phyloP scores from a whole-genome alignment of 148 eudicot species.

The Persicaria tinctoria region DNA sequence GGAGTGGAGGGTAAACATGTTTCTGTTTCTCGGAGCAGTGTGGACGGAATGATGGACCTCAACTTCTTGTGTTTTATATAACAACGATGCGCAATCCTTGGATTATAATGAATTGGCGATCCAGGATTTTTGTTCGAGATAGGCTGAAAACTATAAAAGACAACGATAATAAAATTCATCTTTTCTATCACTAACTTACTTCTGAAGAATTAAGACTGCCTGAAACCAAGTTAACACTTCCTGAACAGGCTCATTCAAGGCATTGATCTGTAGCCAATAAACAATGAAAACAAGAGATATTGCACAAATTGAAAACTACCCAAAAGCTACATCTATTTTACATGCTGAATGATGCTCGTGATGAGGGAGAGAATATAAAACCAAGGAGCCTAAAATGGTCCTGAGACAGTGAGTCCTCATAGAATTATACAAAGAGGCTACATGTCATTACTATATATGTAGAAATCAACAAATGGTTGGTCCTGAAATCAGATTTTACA shows the following conservation, averaged over 20 bases:
- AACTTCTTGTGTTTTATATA: not conserved
- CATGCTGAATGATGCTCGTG: not conserved
- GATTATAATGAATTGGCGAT: no score
- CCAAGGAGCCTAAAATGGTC: not conserved
- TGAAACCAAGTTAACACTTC: slow-evolving; percentile 86
- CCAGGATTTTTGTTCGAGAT: no score
- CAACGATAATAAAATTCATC: not conserved
- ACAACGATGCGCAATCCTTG: not conserved
- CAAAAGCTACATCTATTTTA: not conserved
- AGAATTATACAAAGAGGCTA: not conserved
- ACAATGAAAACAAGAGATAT: not conserved
- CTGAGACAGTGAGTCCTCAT: not conserved
- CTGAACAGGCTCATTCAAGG: slow-evolving; percentile 88
- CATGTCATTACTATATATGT: not conserved
- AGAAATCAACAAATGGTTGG: not conserved
- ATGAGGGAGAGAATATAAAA: not conserved
- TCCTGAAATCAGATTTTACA: not conserved
- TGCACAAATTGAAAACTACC: not conserved
- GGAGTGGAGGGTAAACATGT: slow-evolving; percentile 24
- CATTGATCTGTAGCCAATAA: slow-evolving; percentile 52
- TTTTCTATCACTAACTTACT: slow-evolving; percentile 30
- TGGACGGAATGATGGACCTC: not conserved
- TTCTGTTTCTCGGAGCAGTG: not conserved
- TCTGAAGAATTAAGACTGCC: slow-evolving; percentile 62
- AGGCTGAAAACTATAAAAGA: no score